Evolutionary conservation across 768 basidiomycete species (phyloP), one percentile per base, ranked within the genome.

Genomic region (Xanthoconium stramineum): DNA sequence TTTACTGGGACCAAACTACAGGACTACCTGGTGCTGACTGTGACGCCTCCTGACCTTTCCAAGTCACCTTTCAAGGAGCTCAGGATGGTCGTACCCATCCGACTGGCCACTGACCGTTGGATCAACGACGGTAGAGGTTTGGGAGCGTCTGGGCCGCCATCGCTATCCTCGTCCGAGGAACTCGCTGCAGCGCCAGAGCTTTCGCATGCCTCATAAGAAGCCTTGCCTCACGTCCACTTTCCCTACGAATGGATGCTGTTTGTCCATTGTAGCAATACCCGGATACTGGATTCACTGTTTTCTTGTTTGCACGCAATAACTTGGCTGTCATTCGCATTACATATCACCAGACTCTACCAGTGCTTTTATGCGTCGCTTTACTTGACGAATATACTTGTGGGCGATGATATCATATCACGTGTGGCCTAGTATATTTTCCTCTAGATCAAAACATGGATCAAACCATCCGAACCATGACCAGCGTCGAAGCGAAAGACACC

Each of bases 21-120:
- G 88, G 88, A 90, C 61, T 87, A 75, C 65, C 69, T 90, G 49
- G 74, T 89, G 17, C 69, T 90, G 20, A 80, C 83, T 1, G 75
- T 86, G 68, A 75, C 72, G 0, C 85, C 89, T 4, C 76, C 78
- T 12, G 84, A 89, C 54, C 76, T 77, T 17, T 62, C 66, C 17
- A 82, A 80, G 61, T 75, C 80, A 1, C 75, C 80, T 0, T 87
- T 89, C 67, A 69, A 65, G 43, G 85, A 87, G 44, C 69, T 88
- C 42, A 81, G 88, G 11, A 76, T 79, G 52, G 76, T 80, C 17
- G 74, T 89, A n/a, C 86, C 86, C 6, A 72, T 90, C 19, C 80
- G 80, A 13, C 72, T 90, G 11, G 79, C 81, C 7, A 89, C 89
- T 6, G 85, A 90, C 59, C 65, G 76, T 3, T 88, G 80, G 78